These are phyloP conservation scores for Erysimum cheiranthoides DNA, from an alignment of 345 rosid species.

Conservation along the genomic window DNA sequence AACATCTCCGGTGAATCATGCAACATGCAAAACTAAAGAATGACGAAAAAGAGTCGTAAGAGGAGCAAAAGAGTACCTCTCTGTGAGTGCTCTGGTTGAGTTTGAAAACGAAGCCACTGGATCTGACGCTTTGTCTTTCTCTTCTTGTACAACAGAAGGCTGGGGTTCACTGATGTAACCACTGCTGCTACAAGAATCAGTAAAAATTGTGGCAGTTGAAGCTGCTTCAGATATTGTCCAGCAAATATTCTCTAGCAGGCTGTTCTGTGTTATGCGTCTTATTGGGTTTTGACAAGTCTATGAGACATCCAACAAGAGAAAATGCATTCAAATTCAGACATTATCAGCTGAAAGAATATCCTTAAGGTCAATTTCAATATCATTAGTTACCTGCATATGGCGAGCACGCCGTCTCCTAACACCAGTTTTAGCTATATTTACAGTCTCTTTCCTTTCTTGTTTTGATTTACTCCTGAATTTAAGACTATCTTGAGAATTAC, in stretches of 20 bases:
- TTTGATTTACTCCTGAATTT: constrained; percentile 42
- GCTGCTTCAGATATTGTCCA: constrained; percentile 93
- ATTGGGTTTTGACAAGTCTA: constrained; percentile 89
- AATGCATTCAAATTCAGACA: not conserved
- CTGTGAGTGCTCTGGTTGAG: constrained; percentile 74
- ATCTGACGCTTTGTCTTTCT: constrained; percentile 62
- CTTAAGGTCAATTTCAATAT: not conserved
- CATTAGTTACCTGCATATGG: constrained; percentile 69
- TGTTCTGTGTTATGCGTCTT: constrained; percentile 78
- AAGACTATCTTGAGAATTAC: constrained; percentile 40
- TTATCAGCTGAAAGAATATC: constrained; percentile 15
- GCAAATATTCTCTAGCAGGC: constrained; percentile 87
- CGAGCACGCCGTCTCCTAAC: constrained; percentile 83
- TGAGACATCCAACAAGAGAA: constrained; percentile 32
- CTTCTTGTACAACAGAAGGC: constrained; percentile 58
- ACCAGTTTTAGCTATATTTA: constrained; percentile 63
- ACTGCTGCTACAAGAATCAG: constrained; percentile 59
- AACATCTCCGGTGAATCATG: constrained; percentile 16
- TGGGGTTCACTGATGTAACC: constrained; percentile 60
- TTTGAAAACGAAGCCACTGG: constrained; percentile 76
- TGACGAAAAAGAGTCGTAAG: constrained; percentile 10
- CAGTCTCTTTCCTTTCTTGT: constrained; percentile 63
- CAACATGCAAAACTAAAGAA: constrained; percentile 9
- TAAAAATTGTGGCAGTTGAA: constrained; percentile 75
- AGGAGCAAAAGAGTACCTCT: constrained; percentile 59